Evolutionary conservation across 2,329 filamentous ascomycete genomes (phyloP).

Genomic region (Cladorrhinum sp.): DNA sequence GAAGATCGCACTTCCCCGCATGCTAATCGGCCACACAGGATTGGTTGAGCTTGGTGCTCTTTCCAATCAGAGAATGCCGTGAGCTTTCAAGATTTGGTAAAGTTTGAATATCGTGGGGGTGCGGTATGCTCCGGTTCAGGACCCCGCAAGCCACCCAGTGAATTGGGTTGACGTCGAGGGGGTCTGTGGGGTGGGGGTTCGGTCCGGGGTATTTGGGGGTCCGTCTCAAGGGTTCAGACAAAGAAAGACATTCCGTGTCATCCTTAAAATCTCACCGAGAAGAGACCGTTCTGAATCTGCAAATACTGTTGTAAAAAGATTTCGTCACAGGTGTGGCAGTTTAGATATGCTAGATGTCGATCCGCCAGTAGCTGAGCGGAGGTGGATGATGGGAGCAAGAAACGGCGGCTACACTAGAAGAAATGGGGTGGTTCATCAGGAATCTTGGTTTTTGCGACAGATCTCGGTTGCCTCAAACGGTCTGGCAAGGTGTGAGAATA

Average conservation of each 20-base stretch:
- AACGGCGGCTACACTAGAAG: neutral
- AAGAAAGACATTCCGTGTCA: neutral
- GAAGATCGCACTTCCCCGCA: conserved; percentile 24
- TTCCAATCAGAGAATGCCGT: conserved; percentile 25
- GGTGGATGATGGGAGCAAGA: neutral
- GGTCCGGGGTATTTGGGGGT: neutral
- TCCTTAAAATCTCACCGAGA: neutral
- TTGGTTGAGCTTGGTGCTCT: conserved; percentile 12
- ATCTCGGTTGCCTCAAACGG: neutral
- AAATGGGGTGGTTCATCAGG: too few species aligned
- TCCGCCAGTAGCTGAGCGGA: neutral
- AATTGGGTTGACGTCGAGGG: neutral
- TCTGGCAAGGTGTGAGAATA: too few species aligned
- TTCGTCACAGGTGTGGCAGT: neutral
- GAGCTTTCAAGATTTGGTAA: conserved; percentile 30
- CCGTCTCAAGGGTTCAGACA: neutral
- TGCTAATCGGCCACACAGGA: conserved; percentile 15
- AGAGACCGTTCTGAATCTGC: neutral
- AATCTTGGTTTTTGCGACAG: neutral
- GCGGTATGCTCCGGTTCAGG: conserved; percentile 11
- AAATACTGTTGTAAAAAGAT: neutral
- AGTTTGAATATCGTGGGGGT: conserved; percentile 18
- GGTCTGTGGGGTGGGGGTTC: neutral
- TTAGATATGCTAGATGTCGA: neutral
- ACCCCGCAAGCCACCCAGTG: neutral